A percentile compares a stretch with the other conserved stretches of the same genome.
Evolutionary conservation across 805 yeast species (phyloP).

Genomic region (Brettanomyces custersianus): DNA sequence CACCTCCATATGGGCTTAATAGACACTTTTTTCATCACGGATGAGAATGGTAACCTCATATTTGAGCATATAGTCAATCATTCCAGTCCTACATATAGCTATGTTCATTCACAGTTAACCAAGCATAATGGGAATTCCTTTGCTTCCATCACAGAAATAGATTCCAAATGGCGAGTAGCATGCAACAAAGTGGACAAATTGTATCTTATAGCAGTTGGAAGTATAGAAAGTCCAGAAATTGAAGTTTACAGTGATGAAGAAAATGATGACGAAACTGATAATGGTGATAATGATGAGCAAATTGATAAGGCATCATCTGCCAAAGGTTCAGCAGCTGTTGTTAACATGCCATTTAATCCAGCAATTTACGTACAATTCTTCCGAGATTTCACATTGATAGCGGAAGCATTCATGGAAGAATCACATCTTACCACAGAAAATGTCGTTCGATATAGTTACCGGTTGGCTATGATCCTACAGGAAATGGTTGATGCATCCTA

Average conservation of each 20-base stretch:
- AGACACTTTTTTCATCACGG: slow-evolving; percentile 22
- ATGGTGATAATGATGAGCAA: not conserved
- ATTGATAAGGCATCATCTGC: not conserved
- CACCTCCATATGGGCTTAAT: slow-evolving; percentile 26
- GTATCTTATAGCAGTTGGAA: slow-evolving; percentile 12
- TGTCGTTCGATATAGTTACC: slow-evolving; percentile 62
- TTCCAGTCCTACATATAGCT: slow-evolving; percentile 20
- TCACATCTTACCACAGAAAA: slow-evolving; percentile 45
- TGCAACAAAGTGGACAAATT: slow-evolving; percentile 20
- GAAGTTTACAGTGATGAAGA: slow-evolving; percentile 25
- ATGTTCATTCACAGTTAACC: slow-evolving; percentile 18
- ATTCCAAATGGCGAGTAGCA: slow-evolving; percentile 21
- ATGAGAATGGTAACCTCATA: slow-evolving; percentile 16
- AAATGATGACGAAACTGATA: slow-evolving; percentile 14
- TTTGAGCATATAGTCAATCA: slow-evolving; percentile 7
- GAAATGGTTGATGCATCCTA: slow-evolving; percentile 73
- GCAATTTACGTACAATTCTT: slow-evolving; percentile 34
- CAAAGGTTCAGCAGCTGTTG: not conserved
- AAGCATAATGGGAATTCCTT: no score
- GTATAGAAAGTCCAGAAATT: slow-evolving; percentile 7
- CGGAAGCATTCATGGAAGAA: slow-evolving; percentile 33
- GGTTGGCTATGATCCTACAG: slow-evolving; percentile 58
- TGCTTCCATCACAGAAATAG: slow-evolving; percentile 20
- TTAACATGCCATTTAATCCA: slow-evolving; percentile 27
- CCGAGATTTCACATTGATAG: slow-evolving; percentile 28